Conservation (phyloP, 257 asterid species). For the Eucommia ulmoides region DNA sequence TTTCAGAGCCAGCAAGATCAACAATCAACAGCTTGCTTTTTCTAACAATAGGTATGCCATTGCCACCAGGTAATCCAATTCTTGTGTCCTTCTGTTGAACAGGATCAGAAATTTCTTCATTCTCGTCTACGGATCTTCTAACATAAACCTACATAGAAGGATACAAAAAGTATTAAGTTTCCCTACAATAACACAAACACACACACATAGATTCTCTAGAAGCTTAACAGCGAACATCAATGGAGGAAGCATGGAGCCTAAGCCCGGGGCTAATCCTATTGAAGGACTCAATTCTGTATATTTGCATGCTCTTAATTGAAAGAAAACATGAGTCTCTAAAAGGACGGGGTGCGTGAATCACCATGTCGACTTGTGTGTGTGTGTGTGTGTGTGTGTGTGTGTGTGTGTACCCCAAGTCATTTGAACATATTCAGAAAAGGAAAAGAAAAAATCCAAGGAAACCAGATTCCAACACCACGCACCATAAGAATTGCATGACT, state of each 20-base stretch:
- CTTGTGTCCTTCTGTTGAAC: slow-evolving; percentile 22
- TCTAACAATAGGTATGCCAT: slow-evolving; percentile 40
- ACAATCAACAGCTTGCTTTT: slow-evolving; percentile 86
- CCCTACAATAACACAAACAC: background rate
- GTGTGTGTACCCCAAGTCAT: too few species aligned
- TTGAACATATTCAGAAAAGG: too few species aligned
- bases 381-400: too few species aligned
- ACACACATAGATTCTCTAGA: background rate
- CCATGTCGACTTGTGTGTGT: too few species aligned
- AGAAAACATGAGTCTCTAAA: too few species aligned
- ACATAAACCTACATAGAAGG: slow-evolving; percentile 40
- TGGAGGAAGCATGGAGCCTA: background rate
- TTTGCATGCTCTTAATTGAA: too few species aligned
- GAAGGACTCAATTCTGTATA: too few species aligned
- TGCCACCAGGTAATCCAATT: slow-evolving; percentile 20
- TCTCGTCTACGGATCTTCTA: slow-evolving; percentile 35
- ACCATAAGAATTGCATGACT: slow-evolving; percentile 95
- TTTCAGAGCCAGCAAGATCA: slow-evolving; percentile 96
- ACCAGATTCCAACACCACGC: slow-evolving; percentile 6
- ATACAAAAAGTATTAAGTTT: slow-evolving; percentile 4
- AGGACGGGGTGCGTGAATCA: too few species aligned
- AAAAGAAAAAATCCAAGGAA: background rate
- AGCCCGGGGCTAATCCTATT: background rate
- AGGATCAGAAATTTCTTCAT: slow-evolving; percentile 33
- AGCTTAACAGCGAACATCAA: background rate